phyloP scores from a whole-genome alignment of 768 basidiomycete genomes.

The Leccinum pellstonianum region DNA sequence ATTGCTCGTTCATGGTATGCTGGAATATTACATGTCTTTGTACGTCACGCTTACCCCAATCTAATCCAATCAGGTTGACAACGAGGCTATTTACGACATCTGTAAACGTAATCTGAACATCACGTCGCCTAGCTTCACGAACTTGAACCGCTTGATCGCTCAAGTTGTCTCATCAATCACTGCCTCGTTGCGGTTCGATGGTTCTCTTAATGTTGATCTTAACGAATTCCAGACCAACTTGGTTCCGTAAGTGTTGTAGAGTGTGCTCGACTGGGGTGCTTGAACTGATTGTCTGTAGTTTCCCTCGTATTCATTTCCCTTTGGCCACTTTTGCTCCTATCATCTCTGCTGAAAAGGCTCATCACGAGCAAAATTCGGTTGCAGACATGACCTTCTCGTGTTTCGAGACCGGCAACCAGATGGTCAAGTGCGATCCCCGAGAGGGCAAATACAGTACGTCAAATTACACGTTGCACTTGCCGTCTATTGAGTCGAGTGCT shows the following conservation, averaged over 20 bases:
- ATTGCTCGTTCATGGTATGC: conserved; percentile 97
- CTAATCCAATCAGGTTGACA: conserved; percentile 55
- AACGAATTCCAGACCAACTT: conserved; percentile 99
- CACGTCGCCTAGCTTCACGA: conserved; percentile 84
- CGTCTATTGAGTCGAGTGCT: conserved; percentile 6
- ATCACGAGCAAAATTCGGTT: conserved; percentile 96
- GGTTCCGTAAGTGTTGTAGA: conserved; percentile 71
- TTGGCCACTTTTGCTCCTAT: conserved; percentile 95
- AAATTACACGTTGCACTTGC: neutral
- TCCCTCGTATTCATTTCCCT: conserved; percentile 99
- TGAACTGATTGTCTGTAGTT: conserved; percentile 43
- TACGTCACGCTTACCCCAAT: conserved; percentile 5
- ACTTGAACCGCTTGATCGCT: conserved; percentile 95
- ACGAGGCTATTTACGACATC: conserved; percentile 76
- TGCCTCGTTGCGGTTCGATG: conserved; percentile 76
- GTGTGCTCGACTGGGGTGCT: neutral
- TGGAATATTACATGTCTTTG: conserved; percentile 8
- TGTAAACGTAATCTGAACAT: conserved; percentile 91
- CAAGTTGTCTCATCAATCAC: conserved; percentile 99
- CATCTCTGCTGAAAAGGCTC: conserved; percentile 89
- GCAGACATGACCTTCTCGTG: conserved; percentile 96
- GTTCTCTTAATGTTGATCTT: conserved; percentile 66
- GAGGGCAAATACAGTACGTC: conserved; percentile 73
- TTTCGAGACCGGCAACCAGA: conserved; percentile 77
- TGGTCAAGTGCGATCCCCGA: conserved; percentile 78